phyloP scores from a whole-genome alignment of 202 grass and related monocot species.

The Digitaria exilis region DNA sequence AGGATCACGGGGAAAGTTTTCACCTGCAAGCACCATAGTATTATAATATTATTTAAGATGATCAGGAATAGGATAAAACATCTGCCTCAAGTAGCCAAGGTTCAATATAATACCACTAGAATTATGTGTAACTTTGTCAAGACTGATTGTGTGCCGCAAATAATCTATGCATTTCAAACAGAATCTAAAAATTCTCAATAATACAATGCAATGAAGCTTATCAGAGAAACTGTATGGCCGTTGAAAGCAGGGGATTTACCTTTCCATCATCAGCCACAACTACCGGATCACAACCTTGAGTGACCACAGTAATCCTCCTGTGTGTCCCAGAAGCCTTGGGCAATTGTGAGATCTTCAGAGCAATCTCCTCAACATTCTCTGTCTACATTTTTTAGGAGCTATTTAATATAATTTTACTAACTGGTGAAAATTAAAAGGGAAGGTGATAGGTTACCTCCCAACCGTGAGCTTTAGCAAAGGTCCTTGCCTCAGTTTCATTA shows the following conservation, averaged over 20 bases:
- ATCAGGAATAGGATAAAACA: not conserved
- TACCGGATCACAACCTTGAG: slow-evolving; percentile 77
- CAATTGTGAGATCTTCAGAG: slow-evolving; percentile 69
- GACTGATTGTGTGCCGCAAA: not conserved
- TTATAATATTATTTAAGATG: too few relatives aligned
- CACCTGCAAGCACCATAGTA: slow-evolving; percentile 38
- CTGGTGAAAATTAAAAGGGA: not conserved
- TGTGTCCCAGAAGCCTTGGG: slow-evolving; percentile 60
- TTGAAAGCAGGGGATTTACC: slow-evolving; percentile 33
- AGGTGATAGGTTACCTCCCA: slow-evolving; percentile 26
- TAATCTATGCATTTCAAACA: not conserved
- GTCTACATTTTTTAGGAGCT: slow-evolving; percentile 43
- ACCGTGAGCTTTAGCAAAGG: slow-evolving; percentile 30
- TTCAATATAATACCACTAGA: not conserved
- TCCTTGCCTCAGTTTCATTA: slow-evolving; percentile 80
- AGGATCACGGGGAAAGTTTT: slow-evolving; percentile 70
- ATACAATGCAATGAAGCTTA: not conserved
- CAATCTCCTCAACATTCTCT: slow-evolving; percentile 72
- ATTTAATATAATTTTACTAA: slow-evolving; percentile 1
- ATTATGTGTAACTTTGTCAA: not conserved
- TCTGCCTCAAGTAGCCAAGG: not conserved
- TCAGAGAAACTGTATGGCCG: not conserved
- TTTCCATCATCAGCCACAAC: slow-evolving; percentile 76
- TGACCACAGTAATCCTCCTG: slow-evolving; percentile 70
- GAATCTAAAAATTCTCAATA: slow-evolving; percentile 1